A percentile compares a stretch with the other conserved stretches of the same genome.
Conservation (phyloP, 495 filamentous ascomycete species). For the Hyaloscypha hepaticicola region DNA sequence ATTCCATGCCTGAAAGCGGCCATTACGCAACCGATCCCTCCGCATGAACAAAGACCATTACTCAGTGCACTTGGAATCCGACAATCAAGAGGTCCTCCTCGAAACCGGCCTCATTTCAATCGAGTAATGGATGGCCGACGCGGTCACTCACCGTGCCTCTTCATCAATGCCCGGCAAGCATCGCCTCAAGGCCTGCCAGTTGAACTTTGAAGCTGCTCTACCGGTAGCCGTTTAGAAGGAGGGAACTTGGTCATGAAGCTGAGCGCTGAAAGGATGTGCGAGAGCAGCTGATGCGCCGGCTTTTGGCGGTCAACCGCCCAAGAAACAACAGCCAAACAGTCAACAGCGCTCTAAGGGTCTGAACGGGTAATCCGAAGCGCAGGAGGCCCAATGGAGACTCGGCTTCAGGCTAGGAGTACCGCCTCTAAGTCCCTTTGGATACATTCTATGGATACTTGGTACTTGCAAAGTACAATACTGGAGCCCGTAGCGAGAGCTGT, state of each 20-base stretch:
- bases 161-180: not conserved
- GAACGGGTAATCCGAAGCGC: constrained; percentile 4
- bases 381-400: not conserved
- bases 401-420: not conserved
- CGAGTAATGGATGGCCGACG: not conserved
- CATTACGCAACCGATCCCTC: not conserved
- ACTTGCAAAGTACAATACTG: no score
- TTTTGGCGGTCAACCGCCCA: constrained; percentile 8
- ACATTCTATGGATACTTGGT: not conserved
- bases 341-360: no score
- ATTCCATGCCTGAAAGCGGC: not conserved
- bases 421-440: not conserved
- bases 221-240: not conserved
- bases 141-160: not conserved
- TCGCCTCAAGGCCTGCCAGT: not conserved
- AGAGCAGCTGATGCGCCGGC: constrained; percentile 11
- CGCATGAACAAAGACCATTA: not conserved
- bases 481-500: no score
- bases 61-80: no score
- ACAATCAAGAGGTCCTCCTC: not conserved
- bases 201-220: not conserved
- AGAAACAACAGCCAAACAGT: no score
- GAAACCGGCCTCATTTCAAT: not conserved
- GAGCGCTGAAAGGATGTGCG: constrained; percentile 11
- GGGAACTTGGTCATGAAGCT: not conserved